These are phyloP conservation scores for Azolla pinnata DNA, from an alignment of 75 land plant genomes.

Conservation along the genomic window DNA sequence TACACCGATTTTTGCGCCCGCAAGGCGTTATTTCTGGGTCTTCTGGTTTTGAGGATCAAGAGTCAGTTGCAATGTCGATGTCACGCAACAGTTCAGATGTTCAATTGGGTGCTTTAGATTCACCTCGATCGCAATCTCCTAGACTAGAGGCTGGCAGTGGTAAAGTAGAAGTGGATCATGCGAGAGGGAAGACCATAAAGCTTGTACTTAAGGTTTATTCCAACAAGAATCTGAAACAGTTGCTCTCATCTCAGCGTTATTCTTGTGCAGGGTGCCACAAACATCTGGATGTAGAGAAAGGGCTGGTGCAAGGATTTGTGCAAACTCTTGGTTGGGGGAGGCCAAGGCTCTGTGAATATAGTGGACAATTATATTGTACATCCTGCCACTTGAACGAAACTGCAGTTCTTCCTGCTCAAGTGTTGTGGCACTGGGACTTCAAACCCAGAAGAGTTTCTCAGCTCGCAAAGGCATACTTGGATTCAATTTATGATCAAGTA, in stretches of 20 bases:
- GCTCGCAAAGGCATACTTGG: conserved; percentile 85
- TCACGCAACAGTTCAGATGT: background rate
- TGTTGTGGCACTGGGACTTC: conserved; percentile 89
- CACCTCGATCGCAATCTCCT: conserved; percentile 10
- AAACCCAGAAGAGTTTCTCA: conserved; percentile 75
- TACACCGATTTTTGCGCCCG: conserved; percentile 61
- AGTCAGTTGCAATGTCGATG: no score
- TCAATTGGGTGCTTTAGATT: conserved; percentile 1
- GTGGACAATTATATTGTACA: conserved; percentile 72
- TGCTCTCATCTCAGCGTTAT: conserved; percentile 60
- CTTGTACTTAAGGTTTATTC: conserved; percentile 56
- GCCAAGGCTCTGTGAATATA: conserved; percentile 90
- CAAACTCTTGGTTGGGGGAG: conserved; percentile 71
- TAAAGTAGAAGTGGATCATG: conserved; percentile 6
- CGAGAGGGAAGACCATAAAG: conserved; percentile 57
- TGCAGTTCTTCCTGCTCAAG: conserved; percentile 81
- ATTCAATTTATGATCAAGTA: conserved; percentile 89
- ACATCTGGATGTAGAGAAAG: conserved; percentile 44
- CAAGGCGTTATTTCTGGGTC: conserved; percentile 5
- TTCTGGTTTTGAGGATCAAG: background rate
- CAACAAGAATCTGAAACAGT: conserved; percentile 52
- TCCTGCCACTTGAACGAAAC: conserved; percentile 82
- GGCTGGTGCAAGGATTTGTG: conserved; percentile 49
- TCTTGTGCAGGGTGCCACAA: conserved; percentile 84
- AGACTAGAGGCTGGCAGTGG: conserved; percentile 12